Evolutionary conservation across 1,284 basidiomycete genomes (phyloP).

Genomic region (Agaricales sp.): DNA sequence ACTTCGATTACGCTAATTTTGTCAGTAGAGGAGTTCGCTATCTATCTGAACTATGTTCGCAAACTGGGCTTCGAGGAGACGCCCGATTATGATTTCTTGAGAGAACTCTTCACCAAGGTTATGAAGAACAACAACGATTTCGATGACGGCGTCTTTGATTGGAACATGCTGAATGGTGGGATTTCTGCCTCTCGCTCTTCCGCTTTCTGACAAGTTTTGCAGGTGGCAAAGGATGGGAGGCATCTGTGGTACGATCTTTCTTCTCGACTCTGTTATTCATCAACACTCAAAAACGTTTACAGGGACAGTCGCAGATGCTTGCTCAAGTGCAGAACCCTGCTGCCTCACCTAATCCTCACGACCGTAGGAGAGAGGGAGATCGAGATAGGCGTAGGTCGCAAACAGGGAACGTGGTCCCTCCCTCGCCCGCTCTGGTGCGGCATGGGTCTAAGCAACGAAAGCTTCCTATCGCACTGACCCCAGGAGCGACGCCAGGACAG

Average conservation of each 20-base stretch:
- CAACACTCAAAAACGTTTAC: conserved; percentile 6
- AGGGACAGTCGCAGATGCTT: conserved; percentile 52
- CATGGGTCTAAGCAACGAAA: conserved; percentile 60
- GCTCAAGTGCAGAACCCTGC: conserved; percentile 49
- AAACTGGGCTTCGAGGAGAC: conserved; percentile 90
- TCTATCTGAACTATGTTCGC: conserved; percentile 83
- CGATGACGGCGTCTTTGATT: conserved; percentile 87
- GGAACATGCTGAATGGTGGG: conserved; percentile 75
- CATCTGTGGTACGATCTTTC: conserved; percentile 42
- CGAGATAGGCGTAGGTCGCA: conserved; percentile 42
- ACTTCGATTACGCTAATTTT: conserved; percentile 5
- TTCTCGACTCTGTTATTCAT: conserved; percentile 11
- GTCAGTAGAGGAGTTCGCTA: conserved; percentile 70
- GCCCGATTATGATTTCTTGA: conserved; percentile 92
- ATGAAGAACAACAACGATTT: conserved; percentile 82
- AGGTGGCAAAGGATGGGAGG: conserved; percentile 95
- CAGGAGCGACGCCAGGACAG: conserved; percentile 40
- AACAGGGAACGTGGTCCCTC: conserved; percentile 47
- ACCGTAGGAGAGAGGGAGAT: conserved; percentile 42
- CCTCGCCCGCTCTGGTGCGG: conserved; percentile 67
- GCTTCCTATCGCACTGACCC: conserved; percentile 42
- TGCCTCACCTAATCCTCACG: conserved; percentile 31
- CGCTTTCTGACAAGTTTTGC: conserved; percentile 7
- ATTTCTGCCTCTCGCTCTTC: conserved; percentile 6
- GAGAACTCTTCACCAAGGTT: conserved; percentile 87